Conservation (phyloP, 2,329 filamentous ascomycete species). For the Cytospora leucostoma region DNA sequence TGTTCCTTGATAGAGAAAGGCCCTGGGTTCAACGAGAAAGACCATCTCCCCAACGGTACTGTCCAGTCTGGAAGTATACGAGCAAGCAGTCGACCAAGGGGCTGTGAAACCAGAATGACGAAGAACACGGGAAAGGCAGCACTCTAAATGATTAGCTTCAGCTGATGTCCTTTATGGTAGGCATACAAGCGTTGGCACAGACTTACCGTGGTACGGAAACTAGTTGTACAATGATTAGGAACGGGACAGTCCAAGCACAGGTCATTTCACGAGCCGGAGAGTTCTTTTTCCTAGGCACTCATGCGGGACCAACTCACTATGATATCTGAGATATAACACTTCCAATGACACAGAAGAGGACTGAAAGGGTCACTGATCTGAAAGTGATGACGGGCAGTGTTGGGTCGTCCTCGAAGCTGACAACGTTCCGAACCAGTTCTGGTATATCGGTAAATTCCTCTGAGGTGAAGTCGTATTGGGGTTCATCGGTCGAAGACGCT, state of each 20-base stretch:
- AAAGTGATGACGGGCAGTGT: slow-evolving; percentile 28
- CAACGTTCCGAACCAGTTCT: slow-evolving; percentile 30
- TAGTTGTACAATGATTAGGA: neutral
- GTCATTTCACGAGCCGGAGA: neutral
- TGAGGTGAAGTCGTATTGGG: slow-evolving; percentile 11
- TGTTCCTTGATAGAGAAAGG: slow-evolving; percentile 31
- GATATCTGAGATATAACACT: slow-evolving; percentile 28
- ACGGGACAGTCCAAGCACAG: neutral
- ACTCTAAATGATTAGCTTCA: neutral
- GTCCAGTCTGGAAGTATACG: slow-evolving; percentile 27
- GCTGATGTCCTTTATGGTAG: neutral
- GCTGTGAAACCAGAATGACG: slow-evolving; percentile 30
- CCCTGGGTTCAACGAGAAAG: slow-evolving; percentile 30
- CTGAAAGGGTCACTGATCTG: slow-evolving; percentile 28
- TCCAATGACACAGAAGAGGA: slow-evolving; percentile 28
- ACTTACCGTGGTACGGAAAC: slow-evolving; percentile 12
- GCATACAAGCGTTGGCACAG: neutral
- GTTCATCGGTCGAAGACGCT: slow-evolving; percentile 11
- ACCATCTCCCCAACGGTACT: slow-evolving; percentile 24
- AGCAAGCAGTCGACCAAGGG: slow-evolving; percentile 29
- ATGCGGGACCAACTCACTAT: slow-evolving; percentile 2
- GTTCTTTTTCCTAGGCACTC: too few relatives aligned
- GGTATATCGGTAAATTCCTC: slow-evolving; percentile 24
- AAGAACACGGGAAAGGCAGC: slow-evolving; percentile 30
- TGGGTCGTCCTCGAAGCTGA: slow-evolving; percentile 31